Evolutionary conservation across 495 filamentous ascomycete species (phyloP).

Genomic region (Xylaria grammica): DNA sequence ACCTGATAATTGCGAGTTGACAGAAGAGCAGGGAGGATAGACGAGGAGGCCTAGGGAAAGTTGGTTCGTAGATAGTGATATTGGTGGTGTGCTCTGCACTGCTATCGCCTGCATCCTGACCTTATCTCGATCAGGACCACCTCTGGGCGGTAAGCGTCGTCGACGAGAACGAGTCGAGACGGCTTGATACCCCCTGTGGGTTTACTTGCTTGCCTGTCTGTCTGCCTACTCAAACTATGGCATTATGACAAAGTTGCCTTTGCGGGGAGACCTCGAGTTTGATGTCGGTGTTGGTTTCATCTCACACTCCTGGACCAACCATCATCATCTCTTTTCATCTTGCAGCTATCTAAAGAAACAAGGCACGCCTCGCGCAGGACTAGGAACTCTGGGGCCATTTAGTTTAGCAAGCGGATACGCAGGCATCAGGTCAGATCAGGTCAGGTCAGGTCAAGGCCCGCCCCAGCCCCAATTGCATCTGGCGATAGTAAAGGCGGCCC

Average conservation of each 20-base stretch:
- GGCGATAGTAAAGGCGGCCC: background rate
- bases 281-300: conserved; percentile 2
- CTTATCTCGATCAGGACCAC: background rate
- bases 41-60: background rate
- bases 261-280: background rate
- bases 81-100: conserved; percentile 15
- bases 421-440: background rate
- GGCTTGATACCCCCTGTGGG: background rate
- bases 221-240: background rate
- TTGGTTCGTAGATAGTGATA: conserved; percentile 23
- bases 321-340: background rate
- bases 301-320: background rate
- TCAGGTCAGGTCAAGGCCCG: background rate
- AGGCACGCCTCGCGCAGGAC: background rate
- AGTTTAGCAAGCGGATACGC: background rate
- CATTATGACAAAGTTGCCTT: background rate
- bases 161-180: conserved; percentile 1
- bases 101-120: conserved; percentile 12
- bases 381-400: background rate
- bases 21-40: background rate
- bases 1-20: conserved; percentile 8
- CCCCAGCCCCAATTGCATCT: too few species aligned
- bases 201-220: conserved; percentile 6
- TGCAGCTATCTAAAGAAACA: conserved; percentile 5
- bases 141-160: conserved; percentile 3